Base-by-base conservation (phyloP, 768 basidiomycete species). In the Cystobasidium ongulense region DNA sequence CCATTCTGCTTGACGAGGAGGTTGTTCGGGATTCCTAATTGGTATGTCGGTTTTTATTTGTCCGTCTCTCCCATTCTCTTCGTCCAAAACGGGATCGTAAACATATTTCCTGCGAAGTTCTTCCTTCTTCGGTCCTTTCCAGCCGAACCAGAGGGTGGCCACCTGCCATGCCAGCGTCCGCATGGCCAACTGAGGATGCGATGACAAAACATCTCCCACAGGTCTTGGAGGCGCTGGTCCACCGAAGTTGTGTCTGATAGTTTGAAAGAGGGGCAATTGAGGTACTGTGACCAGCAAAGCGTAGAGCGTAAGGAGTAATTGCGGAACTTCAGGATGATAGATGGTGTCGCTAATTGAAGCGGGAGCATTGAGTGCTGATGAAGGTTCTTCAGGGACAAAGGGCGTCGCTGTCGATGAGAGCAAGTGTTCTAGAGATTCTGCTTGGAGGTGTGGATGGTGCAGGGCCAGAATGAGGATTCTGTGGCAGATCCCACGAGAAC, bases 401-500 rank as follows among this genome's bases (percentile, higher is more conserved):
- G 25, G 43, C 36, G 15, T 31, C 46, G 21, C 31, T 7, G 83
- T 46, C 91, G 79, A 35, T 90, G 82, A 21, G 89, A 91, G 76
- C 13, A 74, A 59, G 46, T 18, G 50, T n/a, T 46, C 63, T 31
- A 75, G 41, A 75, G 66, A 23, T 11, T 66, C 46, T 33, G 39
- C 39, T 50, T 72, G 59, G 8, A 76, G 62, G 35, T 46, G 63
- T 15, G 50, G 31, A 78, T 52, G 76, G 39, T 66, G 67, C 18
- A 73, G 25, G 53, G 52, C 66, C 13, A 74, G 35, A 13, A 73
- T 41, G 68, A 52, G 46, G 50, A 75, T 75, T 50, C 59, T 62
- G 53, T 53, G 21, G 46, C n/a, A n/a, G n/a, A n/a, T n/a, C n/a
- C n/a, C n/a, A n/a, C 63, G 53, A 33, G 62, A 36, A 21, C 38